These are phyloP conservation scores for Collybia sordida DNA, from an alignment of 768 basidiomycete genomes.

Conservation along the genomic window DNA sequence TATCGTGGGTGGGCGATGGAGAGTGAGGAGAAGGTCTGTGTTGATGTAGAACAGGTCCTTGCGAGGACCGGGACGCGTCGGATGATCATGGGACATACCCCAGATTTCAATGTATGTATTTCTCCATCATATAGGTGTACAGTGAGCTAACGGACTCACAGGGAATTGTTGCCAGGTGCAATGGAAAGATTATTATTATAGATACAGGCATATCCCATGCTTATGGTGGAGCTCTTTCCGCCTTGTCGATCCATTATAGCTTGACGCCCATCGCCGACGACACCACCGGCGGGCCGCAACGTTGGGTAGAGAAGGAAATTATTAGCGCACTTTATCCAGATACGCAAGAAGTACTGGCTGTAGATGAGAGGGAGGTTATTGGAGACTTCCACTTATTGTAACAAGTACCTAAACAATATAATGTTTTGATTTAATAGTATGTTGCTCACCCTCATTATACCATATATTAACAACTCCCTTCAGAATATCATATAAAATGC, in stretches of 20 bases:
- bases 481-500: background rate
- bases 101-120: slow-evolving; percentile 67
- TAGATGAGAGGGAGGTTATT: slow-evolving; percentile 44
- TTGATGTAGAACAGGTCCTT: slow-evolving; percentile 68
- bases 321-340: slow-evolving; percentile 66
- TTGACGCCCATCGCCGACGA: slow-evolving; percentile 58
- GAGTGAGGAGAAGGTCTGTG: slow-evolving; percentile 67
- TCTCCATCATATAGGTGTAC: background rate
- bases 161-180: slow-evolving; percentile 83
- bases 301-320: slow-evolving; percentile 63
- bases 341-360: slow-evolving; percentile 48
- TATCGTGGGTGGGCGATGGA: slow-evolving; percentile 91
- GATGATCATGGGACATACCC: slow-evolving; percentile 97
- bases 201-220: slow-evolving; percentile 98
- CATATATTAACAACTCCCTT: too few relatives aligned
- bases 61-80: slow-evolving; percentile 76
- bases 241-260: slow-evolving; percentile 83
- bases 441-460: too few relatives aligned
- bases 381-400: slow-evolving; percentile 34
- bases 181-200: slow-evolving; percentile 93
- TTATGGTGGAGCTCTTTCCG: slow-evolving; percentile 91
- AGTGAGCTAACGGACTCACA: slow-evolving; percentile 21
- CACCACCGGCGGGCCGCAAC: slow-evolving; percentile 25
- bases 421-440: background rate
- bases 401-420: background rate